Percentiles rank a stretch among this genome's conserved stretches.
phyloP scores from a whole-genome alignment of 352 stramenopile species.

The Phytopythium montanum region DNA sequence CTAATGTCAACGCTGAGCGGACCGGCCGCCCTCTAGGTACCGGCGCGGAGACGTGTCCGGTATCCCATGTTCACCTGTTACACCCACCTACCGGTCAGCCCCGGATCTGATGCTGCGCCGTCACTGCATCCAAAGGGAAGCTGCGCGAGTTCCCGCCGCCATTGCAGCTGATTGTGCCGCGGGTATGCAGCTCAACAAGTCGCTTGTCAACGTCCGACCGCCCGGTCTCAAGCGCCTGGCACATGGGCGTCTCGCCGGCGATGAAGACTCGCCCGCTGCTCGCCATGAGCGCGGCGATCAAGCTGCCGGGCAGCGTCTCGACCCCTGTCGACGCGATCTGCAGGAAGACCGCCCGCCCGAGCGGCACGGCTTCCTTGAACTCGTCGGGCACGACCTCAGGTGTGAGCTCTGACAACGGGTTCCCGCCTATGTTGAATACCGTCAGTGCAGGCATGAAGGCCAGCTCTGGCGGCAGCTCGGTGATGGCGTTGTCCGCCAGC shows the following conservation, averaged over 20 bases:
- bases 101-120: not conserved
- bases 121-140: not conserved
- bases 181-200: not conserved
- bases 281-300: not conserved
- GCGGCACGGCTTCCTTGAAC: constrained; percentile 7
- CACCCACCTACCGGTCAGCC: not conserved
- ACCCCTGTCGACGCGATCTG: constrained; percentile 14
- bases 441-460: not conserved
- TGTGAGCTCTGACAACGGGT: constrained; percentile 23
- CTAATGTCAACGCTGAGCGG: not conserved
- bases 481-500: constrained; percentile 11
- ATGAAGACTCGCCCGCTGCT: not conserved
- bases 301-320: constrained; percentile 10
- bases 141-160: not conserved
- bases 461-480: not conserved
- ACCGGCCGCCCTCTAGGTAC: not conserved
- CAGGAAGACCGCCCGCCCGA: constrained; percentile 7
- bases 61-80: not conserved
- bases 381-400: constrained; percentile 8
- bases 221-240: not conserved
- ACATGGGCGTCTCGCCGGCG: not conserved
- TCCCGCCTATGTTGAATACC: constrained; percentile 6
- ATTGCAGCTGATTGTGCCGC: not conserved
- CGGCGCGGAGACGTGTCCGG: not conserved
- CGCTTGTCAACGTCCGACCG: not conserved